Conservation (phyloP, 805 yeast species). For the Starmera quercuum region DNA sequence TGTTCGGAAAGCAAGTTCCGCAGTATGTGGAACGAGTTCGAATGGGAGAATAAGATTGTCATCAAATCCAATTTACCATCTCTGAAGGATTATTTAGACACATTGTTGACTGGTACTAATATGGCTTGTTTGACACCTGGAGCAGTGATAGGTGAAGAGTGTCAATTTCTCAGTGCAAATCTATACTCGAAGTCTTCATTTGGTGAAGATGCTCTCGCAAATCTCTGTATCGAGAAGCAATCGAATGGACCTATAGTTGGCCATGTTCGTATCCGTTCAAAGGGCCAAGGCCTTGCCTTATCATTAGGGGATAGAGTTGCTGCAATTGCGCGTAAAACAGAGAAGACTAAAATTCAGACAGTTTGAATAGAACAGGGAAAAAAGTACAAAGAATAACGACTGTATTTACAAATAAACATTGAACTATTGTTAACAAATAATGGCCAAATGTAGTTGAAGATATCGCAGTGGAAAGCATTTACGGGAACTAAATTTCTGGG, state of each 20-base stretch:
- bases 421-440: too few relatives aligned
- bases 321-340: slow-evolving; percentile 57
- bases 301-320: slow-evolving; percentile 94
- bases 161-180: slow-evolving; percentile 90
- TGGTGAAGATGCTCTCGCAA: slow-evolving; percentile 97
- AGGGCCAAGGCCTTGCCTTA: slow-evolving; percentile 95
- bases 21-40: slow-evolving; percentile 98
- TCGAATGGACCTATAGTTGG: slow-evolving; percentile 75
- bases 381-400: too few relatives aligned
- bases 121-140: slow-evolving; percentile 93
- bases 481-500: too few relatives aligned
- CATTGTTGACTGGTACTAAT: slow-evolving; percentile 74
- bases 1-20: slow-evolving; percentile 88
- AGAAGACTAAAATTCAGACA: slow-evolving; percentile 26
- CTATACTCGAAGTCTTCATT: slow-evolving; percentile 86
- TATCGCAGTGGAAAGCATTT: too few relatives aligned
- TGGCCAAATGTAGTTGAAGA: too few relatives aligned
- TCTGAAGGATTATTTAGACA: slow-evolving; percentile 71
- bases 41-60: slow-evolving; percentile 97
- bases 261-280: slow-evolving; percentile 91
- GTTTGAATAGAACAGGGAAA: slow-evolving; percentile 14
- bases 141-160: slow-evolving; percentile 82
- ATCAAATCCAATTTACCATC: slow-evolving; percentile 62
- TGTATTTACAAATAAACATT: too few relatives aligned
- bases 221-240: slow-evolving; percentile 83